Evolutionary conservation across 2,329 filamentous ascomycete species (phyloP), one percentile per base, ranked within the genome.

Genomic region (Epichloe sp.): DNA sequence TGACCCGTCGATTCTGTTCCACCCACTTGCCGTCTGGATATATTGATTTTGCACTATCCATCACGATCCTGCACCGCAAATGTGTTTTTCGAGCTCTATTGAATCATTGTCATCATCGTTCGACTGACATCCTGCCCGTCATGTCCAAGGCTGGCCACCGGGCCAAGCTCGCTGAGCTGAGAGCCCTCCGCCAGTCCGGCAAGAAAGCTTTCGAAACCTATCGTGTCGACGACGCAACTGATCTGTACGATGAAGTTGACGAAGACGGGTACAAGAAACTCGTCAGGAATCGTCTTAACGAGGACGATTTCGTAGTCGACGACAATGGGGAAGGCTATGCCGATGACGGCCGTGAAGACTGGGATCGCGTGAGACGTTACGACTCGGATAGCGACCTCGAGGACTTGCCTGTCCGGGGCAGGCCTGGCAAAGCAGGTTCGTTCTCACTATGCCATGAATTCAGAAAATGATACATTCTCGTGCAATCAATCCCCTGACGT

Each of bases 231-330:
- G 84, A 97, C 55, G 85, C 87, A 60, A 80, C 84, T 57, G 82
- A 87, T 59, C 74, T 98, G 44, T 98, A 97, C 71, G 93, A 97
- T 56, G 90, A 95, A 62, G 89, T 98, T 46, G 90, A 97, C 63
- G 93, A 98, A 62, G 91, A 93, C 62, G 86, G 87, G 48, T 98
- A 98, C 75, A 96, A 96, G 73, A 94, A 94, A 66, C 85, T 97
- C 58, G 89, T 98, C 14, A 81, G 93, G 42, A 82, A 85, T 51
- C 84, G 93, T 45, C 75, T 98, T 48, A 87, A 97, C 63, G 78
- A 95, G 62, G 93, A 98, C 61, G 93, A 98, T 70, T 98, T 98
- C 62, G 91, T 98, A 49, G 90, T 98, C 54, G 93, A 97, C 72
- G 93, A 98, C 71, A 95, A 96, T 71, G 91, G 91, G 62, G 88